Percentiles rank a stretch among this genome's conserved stretches.
Evolutionary conservation across 169 alveolate genomes (phyloP).

Genomic region (Eimeria sp.): DNA sequence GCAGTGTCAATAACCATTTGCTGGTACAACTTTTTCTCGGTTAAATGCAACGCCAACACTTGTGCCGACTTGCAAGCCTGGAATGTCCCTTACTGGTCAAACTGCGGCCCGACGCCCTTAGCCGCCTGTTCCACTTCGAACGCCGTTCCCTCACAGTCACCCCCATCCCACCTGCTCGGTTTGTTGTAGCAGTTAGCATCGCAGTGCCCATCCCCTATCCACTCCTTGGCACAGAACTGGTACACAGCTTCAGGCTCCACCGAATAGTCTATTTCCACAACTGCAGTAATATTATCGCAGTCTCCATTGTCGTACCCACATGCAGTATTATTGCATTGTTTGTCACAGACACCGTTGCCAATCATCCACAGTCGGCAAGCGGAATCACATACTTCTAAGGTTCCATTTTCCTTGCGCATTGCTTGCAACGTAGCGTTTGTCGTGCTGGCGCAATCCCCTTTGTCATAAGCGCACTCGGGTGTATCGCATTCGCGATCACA

Average conservation of each 20-base stretch:
- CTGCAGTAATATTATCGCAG: slow-evolving; percentile 86
- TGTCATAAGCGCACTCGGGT: slow-evolving; percentile 87
- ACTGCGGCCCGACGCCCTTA: slow-evolving; percentile 64
- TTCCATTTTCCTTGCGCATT: background rate
- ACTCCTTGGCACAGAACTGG: slow-evolving; percentile 86
- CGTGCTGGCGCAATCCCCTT: slow-evolving; percentile 86
- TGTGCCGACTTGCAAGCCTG: background rate
- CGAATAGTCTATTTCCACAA: slow-evolving; percentile 85
- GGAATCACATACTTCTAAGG: slow-evolving; percentile 73
- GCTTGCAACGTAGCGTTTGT: slow-evolving; percentile 42
- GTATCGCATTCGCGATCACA: slow-evolving; percentile 88
- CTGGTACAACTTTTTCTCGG: background rate
- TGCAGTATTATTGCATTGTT: slow-evolving; percentile 83
- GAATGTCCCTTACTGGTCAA: background rate
- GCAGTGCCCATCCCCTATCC: slow-evolving; percentile 89
- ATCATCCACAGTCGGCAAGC: slow-evolving; percentile 88
- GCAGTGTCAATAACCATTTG: background rate
- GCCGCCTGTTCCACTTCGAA: slow-evolving; percentile 38
- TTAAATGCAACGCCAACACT: background rate
- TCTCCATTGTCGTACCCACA: slow-evolving; percentile 87
- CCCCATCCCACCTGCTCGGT: slow-evolving; percentile 82
- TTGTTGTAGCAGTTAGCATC: slow-evolving; percentile 87
- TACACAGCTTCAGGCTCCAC: slow-evolving; percentile 86
- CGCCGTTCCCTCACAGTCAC: slow-evolving; percentile 77
- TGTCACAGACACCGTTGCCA: slow-evolving; percentile 88